Percentiles rank a stretch among this genome's conserved stretches.
Conservation (phyloP, 1,284 basidiomycete genomes). For the Mycena sp. region DNA sequence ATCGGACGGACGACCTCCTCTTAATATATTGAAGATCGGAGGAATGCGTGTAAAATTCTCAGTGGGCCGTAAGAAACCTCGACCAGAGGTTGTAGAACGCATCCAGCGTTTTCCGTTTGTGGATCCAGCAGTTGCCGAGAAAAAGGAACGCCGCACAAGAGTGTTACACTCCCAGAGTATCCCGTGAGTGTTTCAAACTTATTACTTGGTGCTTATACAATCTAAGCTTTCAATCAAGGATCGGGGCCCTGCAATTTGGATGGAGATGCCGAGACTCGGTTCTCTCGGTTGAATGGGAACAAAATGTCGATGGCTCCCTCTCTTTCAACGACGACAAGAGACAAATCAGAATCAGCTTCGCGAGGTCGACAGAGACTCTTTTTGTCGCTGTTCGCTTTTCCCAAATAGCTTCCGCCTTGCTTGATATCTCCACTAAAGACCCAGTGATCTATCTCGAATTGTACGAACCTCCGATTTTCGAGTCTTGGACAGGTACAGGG, state of each 20-base stretch:
- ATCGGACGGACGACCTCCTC: background rate
- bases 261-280: conserved; percentile 56
- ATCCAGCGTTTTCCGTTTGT: conserved; percentile 55
- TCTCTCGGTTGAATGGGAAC: conserved; percentile 68
- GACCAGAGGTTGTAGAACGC: conserved; percentile 50
- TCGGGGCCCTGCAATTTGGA: conserved; percentile 56
- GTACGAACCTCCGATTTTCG: conserved; percentile 55
- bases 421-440: conserved; percentile 37
- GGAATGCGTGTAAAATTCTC: conserved; percentile 50
- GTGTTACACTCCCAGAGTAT: conserved; percentile 38
- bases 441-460: conserved; percentile 54
- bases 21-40: conserved; percentile 37
- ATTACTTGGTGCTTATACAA: background rate
- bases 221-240: conserved; percentile 33
- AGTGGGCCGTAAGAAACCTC: conserved; percentile 43
- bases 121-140: conserved; percentile 50
- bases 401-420: conserved; percentile 51
- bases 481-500: conserved; percentile 34
- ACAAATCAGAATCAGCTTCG: conserved; percentile 53
- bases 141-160: conserved; percentile 41
- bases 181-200: conserved; percentile 30
- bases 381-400: conserved; percentile 56
- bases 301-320: conserved; percentile 41
- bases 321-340: conserved; percentile 55
- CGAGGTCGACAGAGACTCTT: conserved; percentile 34